Evolutionary conservation across 2,329 filamentous ascomycete species (phyloP), one percentile per base, ranked within the genome.

Genomic region (Tricladium varicosporioides): DNA sequence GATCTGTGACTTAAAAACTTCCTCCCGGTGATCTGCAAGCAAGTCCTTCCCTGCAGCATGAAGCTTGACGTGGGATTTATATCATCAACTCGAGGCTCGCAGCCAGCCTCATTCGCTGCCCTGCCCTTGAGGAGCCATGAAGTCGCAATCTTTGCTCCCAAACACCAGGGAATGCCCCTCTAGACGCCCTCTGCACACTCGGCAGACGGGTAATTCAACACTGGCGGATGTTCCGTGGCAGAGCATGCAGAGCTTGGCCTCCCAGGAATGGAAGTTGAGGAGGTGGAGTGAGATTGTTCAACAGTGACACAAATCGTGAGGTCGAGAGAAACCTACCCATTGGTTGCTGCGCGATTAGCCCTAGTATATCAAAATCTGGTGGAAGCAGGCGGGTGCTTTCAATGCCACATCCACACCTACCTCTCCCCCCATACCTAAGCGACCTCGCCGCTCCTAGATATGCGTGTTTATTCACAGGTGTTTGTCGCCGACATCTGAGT

Each of bases 1-100:
- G 55, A 60, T 60, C 55, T 58, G 52, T 52, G 32, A 58, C 32
- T 51, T 50, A 32, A 27, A 27, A 27, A 27, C 22, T 27, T 27
- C 22, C 36, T 36, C 15, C 31, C n/a, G 49, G 15, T 59, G 60
- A 62, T 62, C 60, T 62, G 57, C 59, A 48, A 40, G 15, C 40
- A 32, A 16, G 15, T 31, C 16, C 32, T 36, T 50, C 47, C 36
- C 40, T 56, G 48, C 42, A 15, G 10, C 4, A 15, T 22, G 31
- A 11, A 56, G 49, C 48, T 33, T 31, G 48, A 53, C 57, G 57
- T 59, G 59, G 59, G 59, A 61, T 54, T 22, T 40, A 51, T 48
- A 48, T 45, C 42, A 45, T 13, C 7, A 36, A 47, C 15, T 15
- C 15, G 33, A 46, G 15, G 22, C 19, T 51, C 42, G 52, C 45